Evolutionary conservation across 2,329 filamentous ascomycete species (phyloP).

Genomic region (Fusarium pseudoanthophilum): DNA sequence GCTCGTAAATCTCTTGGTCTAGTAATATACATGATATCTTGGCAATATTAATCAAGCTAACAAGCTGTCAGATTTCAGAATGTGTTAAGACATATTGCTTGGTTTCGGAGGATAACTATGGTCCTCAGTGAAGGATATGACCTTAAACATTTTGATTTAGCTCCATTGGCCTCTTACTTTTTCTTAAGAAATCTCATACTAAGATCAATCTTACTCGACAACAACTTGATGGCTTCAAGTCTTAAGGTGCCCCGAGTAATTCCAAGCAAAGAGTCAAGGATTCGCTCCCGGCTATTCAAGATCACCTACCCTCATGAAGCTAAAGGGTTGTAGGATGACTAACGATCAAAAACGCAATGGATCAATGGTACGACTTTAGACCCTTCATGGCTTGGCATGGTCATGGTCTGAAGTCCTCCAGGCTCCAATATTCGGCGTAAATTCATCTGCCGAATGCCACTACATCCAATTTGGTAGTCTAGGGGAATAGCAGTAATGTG

Average conservation of each 20-base stretch:
- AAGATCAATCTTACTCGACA: rapidly evolving
- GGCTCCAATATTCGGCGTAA: too few species aligned
- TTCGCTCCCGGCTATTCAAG: constrained; percentile 51
- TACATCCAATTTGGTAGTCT: background rate
- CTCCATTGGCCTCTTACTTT: rapidly evolving
- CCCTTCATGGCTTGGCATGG: constrained; percentile 4
- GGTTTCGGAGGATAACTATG: background rate
- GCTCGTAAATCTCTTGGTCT: background rate
- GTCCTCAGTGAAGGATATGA: too few species aligned
- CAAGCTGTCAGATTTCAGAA: rapidly evolving
- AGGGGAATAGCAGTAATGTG: background rate
- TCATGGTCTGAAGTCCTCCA: constrained; percentile 36
- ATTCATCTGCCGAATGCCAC: background rate
- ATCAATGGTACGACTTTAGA: constrained; percentile 20
- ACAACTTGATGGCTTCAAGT: rapidly evolving
- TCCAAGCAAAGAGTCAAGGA: background rate
- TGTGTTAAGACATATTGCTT: background rate
- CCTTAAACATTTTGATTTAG: background rate
- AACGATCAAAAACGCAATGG: background rate
- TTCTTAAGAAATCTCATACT: rapidly evolving
- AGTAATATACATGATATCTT: rapidly evolving
- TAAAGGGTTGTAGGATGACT: background rate
- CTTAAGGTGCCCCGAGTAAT: background rate
- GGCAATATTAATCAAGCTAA: too few species aligned
- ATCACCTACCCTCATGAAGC: background rate